Conservation (phyloP, 2,329 filamentous ascomycete species). For the Akanthomyces lecanii region DNA sequence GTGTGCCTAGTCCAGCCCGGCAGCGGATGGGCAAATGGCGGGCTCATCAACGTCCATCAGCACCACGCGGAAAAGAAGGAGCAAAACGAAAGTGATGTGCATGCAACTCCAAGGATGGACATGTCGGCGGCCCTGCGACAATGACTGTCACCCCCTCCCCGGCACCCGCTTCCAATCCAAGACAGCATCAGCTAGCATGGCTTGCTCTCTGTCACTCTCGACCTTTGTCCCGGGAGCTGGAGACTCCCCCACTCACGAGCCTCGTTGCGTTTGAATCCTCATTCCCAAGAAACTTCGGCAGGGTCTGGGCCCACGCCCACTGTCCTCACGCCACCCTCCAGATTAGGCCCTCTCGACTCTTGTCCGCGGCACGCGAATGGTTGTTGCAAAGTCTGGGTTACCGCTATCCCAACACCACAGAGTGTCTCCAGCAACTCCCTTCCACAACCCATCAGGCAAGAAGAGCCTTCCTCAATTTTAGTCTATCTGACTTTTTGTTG, state of each 20-base stretch:
- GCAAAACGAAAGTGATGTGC: constrained; percentile 4
- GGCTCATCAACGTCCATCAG: not conserved
- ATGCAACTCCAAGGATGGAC: constrained; percentile 3
- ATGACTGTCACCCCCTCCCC: not conserved
- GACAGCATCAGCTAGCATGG: constrained; percentile 6
- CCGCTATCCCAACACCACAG: constrained; percentile 2
- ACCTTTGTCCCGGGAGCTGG: not conserved
- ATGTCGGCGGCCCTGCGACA: constrained; percentile 14
- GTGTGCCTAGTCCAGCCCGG: not conserved
- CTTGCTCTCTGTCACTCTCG: not conserved
- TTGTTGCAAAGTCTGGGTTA: not conserved
- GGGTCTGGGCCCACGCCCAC: constrained; percentile 10
- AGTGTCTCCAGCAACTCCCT: not conserved
- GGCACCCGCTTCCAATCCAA: constrained; percentile 1
- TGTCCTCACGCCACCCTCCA: constrained; percentile 10
- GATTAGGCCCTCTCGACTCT: constrained; percentile 4
- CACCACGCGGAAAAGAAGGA: constrained; percentile 5
- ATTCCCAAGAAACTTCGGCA: constrained; percentile 12
- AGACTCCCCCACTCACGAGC: constrained; percentile 10
- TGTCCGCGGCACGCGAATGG: constrained; percentile 10
- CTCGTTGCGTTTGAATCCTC: constrained; percentile 8
- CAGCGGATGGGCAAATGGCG: not conserved
- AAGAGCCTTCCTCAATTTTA: not conserved
- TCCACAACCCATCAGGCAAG: not conserved
- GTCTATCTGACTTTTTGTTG: not conserved